Evolutionary conservation across 306 rosid genomes (phyloP), one percentile per base, ranked within the genome.

Genomic region (Sophora flavescens): DNA sequence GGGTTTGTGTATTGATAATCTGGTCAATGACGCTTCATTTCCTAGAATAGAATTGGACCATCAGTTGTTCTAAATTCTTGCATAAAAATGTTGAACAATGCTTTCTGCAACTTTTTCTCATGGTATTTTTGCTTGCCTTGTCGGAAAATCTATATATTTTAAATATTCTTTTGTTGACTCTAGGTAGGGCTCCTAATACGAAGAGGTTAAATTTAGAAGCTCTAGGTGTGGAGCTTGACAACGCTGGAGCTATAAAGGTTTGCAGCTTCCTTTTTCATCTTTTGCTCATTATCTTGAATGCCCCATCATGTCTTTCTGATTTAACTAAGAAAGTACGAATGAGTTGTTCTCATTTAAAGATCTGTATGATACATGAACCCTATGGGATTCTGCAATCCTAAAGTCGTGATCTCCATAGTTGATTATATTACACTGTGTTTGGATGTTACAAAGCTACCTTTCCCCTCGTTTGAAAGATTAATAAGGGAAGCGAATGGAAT

Each of bases 181-280:
- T 85, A 95, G 97, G 97, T 50, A 90, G 98, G 65, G 72, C 84
- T 80, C 93, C 98, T 74, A 95, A 90, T 86, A 56, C 98, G 41
- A 95, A 89, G 87, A 90, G 98, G 86, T 84, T 95, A 81, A 95
- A 95, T 87, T 86, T 95, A 88, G 88, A 83, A 83, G 91, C 89
- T 56, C 91, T 77, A 8, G 96, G 97, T 18, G 98, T 95, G 16
- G 92, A 90, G 86, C 73, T 89, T 81, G 97, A 95, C 54, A n/a
- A 66, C 5, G 10, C 41, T 12, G 90, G 96, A 74, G 96, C 97
- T 80, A 86, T 95, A 76, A 89, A 90, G 98, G 98, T 95, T 17
- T 53, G 50, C 44, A 41, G 33, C 64, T 63, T 77, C 60, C 68
- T 61, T 47, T 56, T 74, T 39, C 36, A n/a, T 79, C 38, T 75